phyloP scores from a whole-genome alignment of 805 yeast species.

The Wickerhamomyces silvicola region DNA sequence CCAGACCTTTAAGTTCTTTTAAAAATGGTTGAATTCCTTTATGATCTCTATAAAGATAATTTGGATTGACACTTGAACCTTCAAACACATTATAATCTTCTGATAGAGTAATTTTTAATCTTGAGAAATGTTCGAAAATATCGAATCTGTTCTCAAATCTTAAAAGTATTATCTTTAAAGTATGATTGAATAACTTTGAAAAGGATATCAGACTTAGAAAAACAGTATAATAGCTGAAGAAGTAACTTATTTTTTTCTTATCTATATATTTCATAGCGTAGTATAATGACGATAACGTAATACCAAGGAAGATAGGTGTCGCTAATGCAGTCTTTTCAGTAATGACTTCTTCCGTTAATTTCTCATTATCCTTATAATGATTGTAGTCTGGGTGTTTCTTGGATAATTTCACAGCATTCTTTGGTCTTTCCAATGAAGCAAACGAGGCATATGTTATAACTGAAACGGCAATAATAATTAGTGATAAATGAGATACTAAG shows the following conservation, averaged over 20 bases:
- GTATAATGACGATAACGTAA: conserved; percentile 32
- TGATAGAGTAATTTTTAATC: conserved; percentile 37
- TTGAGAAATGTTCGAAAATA: conserved; percentile 24
- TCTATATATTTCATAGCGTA: conserved; percentile 29
- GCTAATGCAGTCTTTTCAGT: conserved; percentile 28
- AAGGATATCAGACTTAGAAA: conserved; percentile 29
- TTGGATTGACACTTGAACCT: conserved; percentile 32
- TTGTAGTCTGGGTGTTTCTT: not conserved
- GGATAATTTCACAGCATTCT: conserved; percentile 4
- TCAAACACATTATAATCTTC: conserved; percentile 28
- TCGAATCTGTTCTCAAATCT: conserved; percentile 16
- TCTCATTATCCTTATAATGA: not conserved
- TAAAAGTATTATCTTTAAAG: conserved; percentile 24
- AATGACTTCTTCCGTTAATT: not conserved
- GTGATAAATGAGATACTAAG: not conserved
- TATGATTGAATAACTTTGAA: conserved; percentile 21
- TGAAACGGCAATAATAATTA: conserved; percentile 15
- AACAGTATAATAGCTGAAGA: conserved; percentile 31
- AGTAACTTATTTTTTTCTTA: conserved; percentile 23
- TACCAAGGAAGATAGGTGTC: conserved; percentile 41
- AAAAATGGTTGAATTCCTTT: not conserved
- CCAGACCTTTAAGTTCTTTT: not conserved
- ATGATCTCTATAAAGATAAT: conserved; percentile 16
- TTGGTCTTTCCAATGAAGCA: conserved; percentile 20
- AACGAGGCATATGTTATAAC: conserved; percentile 23